Conservation (phyloP, 2,329 filamentous ascomycete genomes). For the Pseudogymnoascus sp. region DNA sequence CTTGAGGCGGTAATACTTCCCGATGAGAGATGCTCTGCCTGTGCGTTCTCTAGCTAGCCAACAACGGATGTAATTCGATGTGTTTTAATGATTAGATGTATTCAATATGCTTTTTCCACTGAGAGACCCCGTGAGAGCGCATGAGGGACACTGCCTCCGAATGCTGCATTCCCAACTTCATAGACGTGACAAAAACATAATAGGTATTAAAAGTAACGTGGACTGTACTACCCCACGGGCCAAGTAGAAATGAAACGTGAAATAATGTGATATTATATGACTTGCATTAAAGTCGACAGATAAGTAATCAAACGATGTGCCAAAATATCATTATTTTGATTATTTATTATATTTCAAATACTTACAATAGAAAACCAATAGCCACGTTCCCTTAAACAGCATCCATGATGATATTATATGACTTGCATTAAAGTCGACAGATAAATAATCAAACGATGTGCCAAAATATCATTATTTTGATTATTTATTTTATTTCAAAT, state of each 20-base stretch:
- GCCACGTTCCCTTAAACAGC: conserved; percentile 39
- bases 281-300: not conserved
- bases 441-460: not conserved
- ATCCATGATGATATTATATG: conserved; percentile 45
- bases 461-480: not conserved
- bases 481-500: not conserved
- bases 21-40: conserved; percentile 7
- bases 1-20: conserved; percentile 3
- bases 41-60: conserved; percentile 23
- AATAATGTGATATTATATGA: not conserved
- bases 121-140: not conserved
- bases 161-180: not conserved
- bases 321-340: not conserved
- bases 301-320: not conserved
- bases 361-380: not conserved
- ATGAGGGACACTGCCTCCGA: not conserved
- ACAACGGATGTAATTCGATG: conserved; percentile 29
- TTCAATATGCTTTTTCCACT: conserved; percentile 1
- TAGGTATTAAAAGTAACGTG: not conserved
- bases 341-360: not conserved
- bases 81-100: conserved; percentile 16
- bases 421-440: not conserved
- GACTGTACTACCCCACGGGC: not conserved
- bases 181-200: not conserved
- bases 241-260: not conserved